phyloP scores from a whole-genome alignment of 805 yeast genomes.

The Ogataea populi-albae region DNA sequence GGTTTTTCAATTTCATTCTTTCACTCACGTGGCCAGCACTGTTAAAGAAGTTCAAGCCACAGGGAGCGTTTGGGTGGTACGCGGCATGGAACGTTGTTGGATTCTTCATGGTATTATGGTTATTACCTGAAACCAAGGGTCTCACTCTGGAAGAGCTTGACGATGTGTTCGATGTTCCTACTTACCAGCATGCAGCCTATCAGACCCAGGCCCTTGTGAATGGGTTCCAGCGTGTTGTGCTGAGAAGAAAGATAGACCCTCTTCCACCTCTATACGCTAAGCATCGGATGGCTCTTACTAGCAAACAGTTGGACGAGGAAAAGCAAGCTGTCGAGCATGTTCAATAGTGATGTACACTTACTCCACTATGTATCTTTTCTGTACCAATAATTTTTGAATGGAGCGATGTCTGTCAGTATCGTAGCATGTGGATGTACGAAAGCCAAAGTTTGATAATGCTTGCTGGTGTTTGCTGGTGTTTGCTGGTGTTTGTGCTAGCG shows the following conservation, averaged over 20 bases:
- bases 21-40: constrained; percentile 81
- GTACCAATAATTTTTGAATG: too few species aligned
- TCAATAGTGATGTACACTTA: too few species aligned
- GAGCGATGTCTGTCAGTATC: too few species aligned
- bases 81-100: constrained; percentile 81
- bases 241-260: constrained; percentile 46
- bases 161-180: constrained; percentile 62
- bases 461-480: too few species aligned
- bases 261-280: constrained; percentile 56
- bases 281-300: constrained; percentile 59
- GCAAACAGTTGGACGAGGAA: constrained; percentile 60
- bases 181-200: constrained; percentile 50
- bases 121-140: constrained; percentile 70
- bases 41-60: constrained; percentile 61
- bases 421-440: too few species aligned
- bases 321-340: constrained; percentile 48
- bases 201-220: constrained; percentile 40
- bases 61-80: constrained; percentile 87
- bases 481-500: too few species aligned
- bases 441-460: too few species aligned
- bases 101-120: constrained; percentile 66
- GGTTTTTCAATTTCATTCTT: constrained; percentile 69
- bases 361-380: too few species aligned
- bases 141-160: constrained; percentile 76
- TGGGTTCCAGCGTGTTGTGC: constrained; percentile 42